Base-by-base conservation (phyloP, 441 rosid species). In the Jatropha multifida region DNA sequence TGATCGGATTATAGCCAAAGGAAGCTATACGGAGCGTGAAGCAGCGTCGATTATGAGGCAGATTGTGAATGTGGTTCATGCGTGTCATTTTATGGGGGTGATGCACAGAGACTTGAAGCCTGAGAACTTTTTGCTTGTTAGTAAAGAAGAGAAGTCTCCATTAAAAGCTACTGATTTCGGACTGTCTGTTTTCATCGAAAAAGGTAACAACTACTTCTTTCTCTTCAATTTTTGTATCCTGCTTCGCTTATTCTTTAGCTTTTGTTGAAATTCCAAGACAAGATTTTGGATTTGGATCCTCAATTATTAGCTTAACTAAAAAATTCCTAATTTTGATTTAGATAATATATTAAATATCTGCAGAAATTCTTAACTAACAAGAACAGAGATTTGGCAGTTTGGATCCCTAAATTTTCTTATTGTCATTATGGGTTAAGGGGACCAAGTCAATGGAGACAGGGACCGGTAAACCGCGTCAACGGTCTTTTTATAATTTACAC, bases 61-160 rank as follows among this genome's bases (percentile, higher is more conserved):
- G 5, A 87, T 94, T 41, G 92, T 93, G 49, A 94, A 86, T 79
- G 99, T 90, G 83, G 99, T 94, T 48, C 89, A 90, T 74, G 87
- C 79, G 14, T 94, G 97, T 74, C 98, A 94, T 80, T 94, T 91
- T 60, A 89, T 94, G 97, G 97, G 97, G 15, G 94, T 94, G 14
- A 74, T 94, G 84, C 98, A 94, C 82, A 84, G 98, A 26, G 98
- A 94, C 79, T 88, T 94, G 42, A 94, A 94, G 88, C 98, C 98
- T 6, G 98, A 94, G 83, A 94, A 94, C 78, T 94, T 94, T 90
- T 85, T 94, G 88, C 74, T 91, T 15, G 85, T 94, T 1, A 88
- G 88, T 65, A 84, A 83, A 75, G 93, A 84, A 0, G 85, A 86
- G 54, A 80, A 77, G 62, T 89, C 97, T 71, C 90, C 89, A 83